Evolutionary conservation across 768 basidiomycete species (phyloP).

Genomic region (Tylopilus vinaceipallidus): DNA sequence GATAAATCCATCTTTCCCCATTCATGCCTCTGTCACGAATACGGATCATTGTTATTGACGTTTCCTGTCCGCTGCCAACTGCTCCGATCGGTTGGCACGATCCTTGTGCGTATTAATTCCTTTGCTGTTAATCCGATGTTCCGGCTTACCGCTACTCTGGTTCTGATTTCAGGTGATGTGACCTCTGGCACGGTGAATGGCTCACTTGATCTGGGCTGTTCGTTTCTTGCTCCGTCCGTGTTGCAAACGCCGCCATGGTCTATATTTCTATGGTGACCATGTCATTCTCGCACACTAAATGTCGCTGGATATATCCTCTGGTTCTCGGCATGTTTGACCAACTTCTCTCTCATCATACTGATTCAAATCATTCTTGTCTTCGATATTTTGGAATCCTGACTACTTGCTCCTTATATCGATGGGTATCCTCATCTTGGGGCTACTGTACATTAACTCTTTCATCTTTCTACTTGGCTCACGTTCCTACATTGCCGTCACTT

Average conservation of each 20-base stretch:
- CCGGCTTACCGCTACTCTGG: neutral
- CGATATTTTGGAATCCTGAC: neutral
- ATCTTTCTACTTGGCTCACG: slow-evolving; percentile 1
- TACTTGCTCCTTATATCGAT: neutral
- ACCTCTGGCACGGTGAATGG: slow-evolving; percentile 1
- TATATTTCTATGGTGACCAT: neutral
- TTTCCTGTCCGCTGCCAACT: neutral
- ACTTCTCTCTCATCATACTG: neutral
- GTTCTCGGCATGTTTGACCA: neutral
- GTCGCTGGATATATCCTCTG: neutral
- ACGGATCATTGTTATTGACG: neutral
- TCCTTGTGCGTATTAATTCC: neutral
- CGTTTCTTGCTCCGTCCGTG: neutral
- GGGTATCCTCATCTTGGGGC: neutral
- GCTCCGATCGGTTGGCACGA: neutral
- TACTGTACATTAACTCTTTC: slow-evolving; percentile 7
- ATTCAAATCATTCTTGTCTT: neutral
- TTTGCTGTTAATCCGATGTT: neutral
- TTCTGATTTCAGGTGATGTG: slow-evolving; percentile 4
- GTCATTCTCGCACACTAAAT: neutral
- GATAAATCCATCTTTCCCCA: slow-evolving; percentile 13
- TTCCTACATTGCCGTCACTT: slow-evolving; percentile 1
- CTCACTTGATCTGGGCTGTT: neutral
- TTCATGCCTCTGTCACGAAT: slow-evolving; percentile 3
- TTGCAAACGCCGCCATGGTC: neutral